Base-by-base conservation (phyloP, 768 basidiomycete species). In the Coprinopsis strossmayeri region DNA sequence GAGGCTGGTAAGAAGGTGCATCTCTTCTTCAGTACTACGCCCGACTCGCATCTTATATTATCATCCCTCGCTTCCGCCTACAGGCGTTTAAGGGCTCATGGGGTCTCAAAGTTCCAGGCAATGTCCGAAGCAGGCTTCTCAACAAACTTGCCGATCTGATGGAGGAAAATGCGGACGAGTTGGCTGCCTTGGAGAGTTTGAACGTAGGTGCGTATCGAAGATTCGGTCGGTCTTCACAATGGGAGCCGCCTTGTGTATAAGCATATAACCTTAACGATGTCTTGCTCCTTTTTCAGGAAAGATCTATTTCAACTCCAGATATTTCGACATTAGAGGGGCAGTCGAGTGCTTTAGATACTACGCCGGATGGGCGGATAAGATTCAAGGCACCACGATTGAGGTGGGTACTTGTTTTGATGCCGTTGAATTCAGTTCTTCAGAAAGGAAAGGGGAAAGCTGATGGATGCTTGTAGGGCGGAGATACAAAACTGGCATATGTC, bases 281-380 rank as follows among this genome's bases (percentile, higher is more conserved):
- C n/a, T n/a, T n/a, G n/a, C n/a, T n/a, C n/a, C n/a, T 1, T 45
- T n/a, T 26, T 7, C 32, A 76, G 79, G 82, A 37, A 84, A 84
- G 65, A 72, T 77, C 1, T 82, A 71, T 58, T 27, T 45, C 9
- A 69, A 64, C 61, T 71, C 81, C 11, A 76, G 69, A 50, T 63
- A 58, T 15, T 63, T 57, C 0, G 87, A 88, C 54, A 60, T 87
- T 1, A 56, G 59, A 0, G 64, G 64, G 46, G 63, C 76, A 0
- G 70, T 82, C 49, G 68, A 62, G 18, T 69, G 70, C 25, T 63
- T 91, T 55, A 72, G 79, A 27, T 95, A 94, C 68, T 97, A 86
- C 57, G 88, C 82, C 34, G 93, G 92, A 15, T 89, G 88, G 82
- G 88, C 91, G 18, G 92, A 93, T 70, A 95, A 94, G 69, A 66